phyloP scores from a whole-genome alignment of 2,329 filamentous ascomycete species.

The Ascochyta clinopodiicola region DNA sequence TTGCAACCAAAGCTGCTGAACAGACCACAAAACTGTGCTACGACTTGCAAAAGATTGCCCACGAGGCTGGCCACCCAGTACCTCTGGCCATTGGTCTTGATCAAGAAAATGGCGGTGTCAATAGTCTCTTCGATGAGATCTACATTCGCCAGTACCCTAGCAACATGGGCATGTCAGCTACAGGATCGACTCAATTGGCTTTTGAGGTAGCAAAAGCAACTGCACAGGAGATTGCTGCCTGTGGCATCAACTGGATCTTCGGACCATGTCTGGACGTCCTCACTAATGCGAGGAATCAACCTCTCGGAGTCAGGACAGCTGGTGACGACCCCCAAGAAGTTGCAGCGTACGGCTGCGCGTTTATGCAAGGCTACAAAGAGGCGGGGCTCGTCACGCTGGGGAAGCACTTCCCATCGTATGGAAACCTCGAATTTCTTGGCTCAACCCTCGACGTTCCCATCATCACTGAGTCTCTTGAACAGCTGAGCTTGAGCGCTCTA shows the following conservation, averaged over 20 bases:
- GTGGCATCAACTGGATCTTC: conserved; percentile 94
- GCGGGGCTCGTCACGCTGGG: conserved; percentile 88
- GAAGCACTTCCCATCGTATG: conserved; percentile 96
- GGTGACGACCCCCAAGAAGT: conserved; percentile 96
- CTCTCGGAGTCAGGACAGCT: conserved; percentile 84
- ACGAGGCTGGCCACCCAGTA: conserved; percentile 85
- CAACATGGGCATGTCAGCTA: conserved; percentile 95
- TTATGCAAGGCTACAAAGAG: conserved; percentile 91
- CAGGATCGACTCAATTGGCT: conserved; percentile 81
- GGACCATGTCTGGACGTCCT: conserved; percentile 93
- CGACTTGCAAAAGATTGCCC: conserved; percentile 90
- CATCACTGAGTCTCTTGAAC: conserved; percentile 92
- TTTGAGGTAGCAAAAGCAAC: conserved; percentile 93
- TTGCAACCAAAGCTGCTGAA: conserved; percentile 72
- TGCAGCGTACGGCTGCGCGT: conserved; percentile 87
- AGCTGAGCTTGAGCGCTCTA: conserved; percentile 87
- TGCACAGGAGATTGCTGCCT: conserved; percentile 87
- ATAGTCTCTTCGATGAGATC: conserved; percentile 93
- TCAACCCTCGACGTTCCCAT: conserved; percentile 92
- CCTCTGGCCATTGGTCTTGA: conserved; percentile 90
- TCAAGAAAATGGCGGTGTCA: conserved; percentile 97
- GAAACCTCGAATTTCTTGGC: conserved; percentile 90
- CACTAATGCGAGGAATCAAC: conserved; percentile 90
- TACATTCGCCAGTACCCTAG: conserved; percentile 97
- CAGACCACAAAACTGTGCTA: conserved; percentile 87